Base-by-base conservation (phyloP, 495 filamentous ascomycete genomes). In the Aspergillus avenaceus region DNA sequence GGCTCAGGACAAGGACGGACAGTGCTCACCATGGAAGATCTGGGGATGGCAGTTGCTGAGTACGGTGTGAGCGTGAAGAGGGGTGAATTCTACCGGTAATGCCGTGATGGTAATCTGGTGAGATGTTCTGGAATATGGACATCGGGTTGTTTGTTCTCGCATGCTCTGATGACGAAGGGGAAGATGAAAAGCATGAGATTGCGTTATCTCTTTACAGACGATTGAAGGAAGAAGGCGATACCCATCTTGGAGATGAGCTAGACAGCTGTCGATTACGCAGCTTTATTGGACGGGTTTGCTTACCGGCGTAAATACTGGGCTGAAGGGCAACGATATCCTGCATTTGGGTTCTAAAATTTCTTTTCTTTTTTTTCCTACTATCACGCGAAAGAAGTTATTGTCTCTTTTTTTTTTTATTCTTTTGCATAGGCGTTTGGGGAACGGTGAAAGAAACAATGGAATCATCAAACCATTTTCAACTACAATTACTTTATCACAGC, bases 21-120 rank as follows among this genome's bases (percentile, higher is more conserved):
- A 28, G 93, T 98, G 54, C 71, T 98, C 50, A 97, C 95, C 5
- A 97, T 98, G 93, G 93, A 98, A 72, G 93, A 98, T 77, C 65
- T 98, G 60, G 93, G 93, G 2, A 96, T 95, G 87, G 93, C 93
- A 5, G 93, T 97, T 16, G 86, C 87, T 0, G 93, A 97, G 72
- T 97, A 96, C 72, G 93, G 95, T 0, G 91, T 97, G 43, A 97
- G 95, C 67, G 86, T 97, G 11, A 95, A 91, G 82, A 75, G 93
- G 49, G 92, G 91, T 52, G 93, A 99, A 71, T 99, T 97, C 63
- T 99, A 99, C 71, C 83, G 92, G 59, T 97, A 72, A 82, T 43
- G 13, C 4, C 5, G n/a, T 18, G 23, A 45, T 45, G 41, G 18
- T 38, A 34, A 29, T 6, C 14, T 14, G 11, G 11, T 45, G 42